Conservation (phyloP, 2,329 filamentous ascomycete genomes). For the Aspergillus pseudoglaucus region DNA sequence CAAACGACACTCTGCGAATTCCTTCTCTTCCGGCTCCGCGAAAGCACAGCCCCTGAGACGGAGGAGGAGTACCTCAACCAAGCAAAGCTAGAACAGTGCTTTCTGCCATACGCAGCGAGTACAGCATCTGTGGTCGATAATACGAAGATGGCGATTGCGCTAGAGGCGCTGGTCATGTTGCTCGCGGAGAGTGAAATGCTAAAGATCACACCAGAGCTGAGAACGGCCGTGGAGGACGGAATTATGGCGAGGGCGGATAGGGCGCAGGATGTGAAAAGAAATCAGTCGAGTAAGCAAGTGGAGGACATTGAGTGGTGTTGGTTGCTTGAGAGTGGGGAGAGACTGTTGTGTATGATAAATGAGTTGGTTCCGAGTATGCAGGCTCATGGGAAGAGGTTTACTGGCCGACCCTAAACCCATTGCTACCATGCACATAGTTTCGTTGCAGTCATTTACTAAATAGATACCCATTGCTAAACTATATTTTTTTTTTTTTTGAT, state of each 20-base stretch:
- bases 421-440: neutral
- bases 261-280: conserved; percentile 40
- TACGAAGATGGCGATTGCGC: conserved; percentile 61
- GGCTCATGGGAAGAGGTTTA: neutral
- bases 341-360: conserved; percentile 32
- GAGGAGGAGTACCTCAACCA: conserved; percentile 43
- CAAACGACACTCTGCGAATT: conserved; percentile 49
- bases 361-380: conserved; percentile 17
- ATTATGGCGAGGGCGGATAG: conserved; percentile 46
- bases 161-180: conserved; percentile 59
- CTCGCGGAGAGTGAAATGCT: conserved; percentile 34
- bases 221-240: conserved; percentile 45
- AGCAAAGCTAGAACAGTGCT: conserved; percentile 51
- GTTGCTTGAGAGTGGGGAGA: conserved; percentile 37
- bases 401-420: neutral
- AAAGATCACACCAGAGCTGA: conserved; percentile 31
- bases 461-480: neutral
- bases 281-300: conserved; percentile 30
- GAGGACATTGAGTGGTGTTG: conserved; percentile 32
- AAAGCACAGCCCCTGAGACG: conserved; percentile 33
- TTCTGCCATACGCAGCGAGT: conserved; percentile 60
- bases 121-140: conserved; percentile 59
- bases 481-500: neutral
- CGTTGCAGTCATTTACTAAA: neutral
- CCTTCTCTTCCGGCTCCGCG: conserved; percentile 46